Conservation (phyloP, 345 rosid species). For the Leavenworthia alabamica region DNA sequence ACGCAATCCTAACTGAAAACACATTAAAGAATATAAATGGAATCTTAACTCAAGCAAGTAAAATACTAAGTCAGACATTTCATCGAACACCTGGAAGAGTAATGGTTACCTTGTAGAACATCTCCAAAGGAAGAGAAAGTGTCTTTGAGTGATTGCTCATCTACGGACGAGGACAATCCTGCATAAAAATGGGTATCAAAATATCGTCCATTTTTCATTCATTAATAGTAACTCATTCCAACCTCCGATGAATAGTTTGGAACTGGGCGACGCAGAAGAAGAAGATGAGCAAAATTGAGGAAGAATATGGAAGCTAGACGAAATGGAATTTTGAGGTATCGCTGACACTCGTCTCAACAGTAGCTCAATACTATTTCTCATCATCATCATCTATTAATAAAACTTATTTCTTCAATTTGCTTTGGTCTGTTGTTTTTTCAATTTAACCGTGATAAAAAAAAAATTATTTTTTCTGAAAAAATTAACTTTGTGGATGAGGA, state of each 20-base stretch:
- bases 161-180: no score
- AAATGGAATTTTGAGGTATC: background rate
- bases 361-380: conserved; percentile 12
- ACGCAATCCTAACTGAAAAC: conserved; percentile 54
- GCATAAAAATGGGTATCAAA: no score
- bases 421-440: background rate
- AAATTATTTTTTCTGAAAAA: no score
- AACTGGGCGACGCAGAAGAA: conserved; percentile 35
- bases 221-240: background rate
- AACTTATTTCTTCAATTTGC: background rate
- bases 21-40: background rate
- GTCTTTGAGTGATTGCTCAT: conserved; percentile 69
- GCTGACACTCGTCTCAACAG: conserved; percentile 7
- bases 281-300: conserved; percentile 10
- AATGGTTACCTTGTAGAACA: conserved; percentile 47
- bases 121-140: conserved; percentile 74
- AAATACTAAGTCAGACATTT: conserved; percentile 36
- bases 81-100: conserved; percentile 41
- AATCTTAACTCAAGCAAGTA: background rate
- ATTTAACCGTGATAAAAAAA: no score
- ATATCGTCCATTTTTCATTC: no score
- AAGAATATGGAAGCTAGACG: background rate
- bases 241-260: conserved; percentile 69
- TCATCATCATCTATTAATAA: background rate
- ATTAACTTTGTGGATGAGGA: no score